Evolutionary conservation across 495 filamentous ascomycete species (phyloP).

Genomic region (Penicillium manginii): DNA sequence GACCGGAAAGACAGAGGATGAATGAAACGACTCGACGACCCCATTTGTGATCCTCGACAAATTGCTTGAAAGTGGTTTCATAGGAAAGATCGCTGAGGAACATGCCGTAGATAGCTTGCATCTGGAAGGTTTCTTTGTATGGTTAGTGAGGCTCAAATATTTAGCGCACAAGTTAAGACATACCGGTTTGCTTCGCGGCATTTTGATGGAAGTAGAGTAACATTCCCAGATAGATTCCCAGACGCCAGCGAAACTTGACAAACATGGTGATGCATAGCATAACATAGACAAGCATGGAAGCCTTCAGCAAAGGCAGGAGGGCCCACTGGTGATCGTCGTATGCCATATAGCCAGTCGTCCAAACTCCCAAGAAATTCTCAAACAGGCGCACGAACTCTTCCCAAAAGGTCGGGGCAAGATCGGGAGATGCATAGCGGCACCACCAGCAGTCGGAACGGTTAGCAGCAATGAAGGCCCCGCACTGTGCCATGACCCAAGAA

Average conservation of each 20-base stretch:
- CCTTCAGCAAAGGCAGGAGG: conserved; percentile 61
- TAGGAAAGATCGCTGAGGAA: conserved; percentile 65
- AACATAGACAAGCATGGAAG: conserved; percentile 64
- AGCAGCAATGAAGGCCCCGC: conserved; percentile 61
- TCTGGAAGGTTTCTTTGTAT: conserved; percentile 45
- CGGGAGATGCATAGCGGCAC: conserved; percentile 59
- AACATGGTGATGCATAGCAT: conserved; percentile 59
- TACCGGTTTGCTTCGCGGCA: conserved; percentile 35
- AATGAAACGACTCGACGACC: conserved; percentile 48
- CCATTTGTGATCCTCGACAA: conserved; percentile 50
- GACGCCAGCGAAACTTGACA: conserved; percentile 58
- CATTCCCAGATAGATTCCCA: conserved; percentile 55
- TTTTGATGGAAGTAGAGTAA: conserved; percentile 58
- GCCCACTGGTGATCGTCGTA: conserved; percentile 73
- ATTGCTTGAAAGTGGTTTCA: conserved; percentile 53
- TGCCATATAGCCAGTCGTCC: conserved; percentile 60
- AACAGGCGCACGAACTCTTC: conserved; percentile 47
- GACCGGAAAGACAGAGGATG: conserved; percentile 50
- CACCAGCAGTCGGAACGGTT: conserved; percentile 62
- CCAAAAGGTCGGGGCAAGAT: conserved; percentile 39
- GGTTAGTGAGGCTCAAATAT: background rate
- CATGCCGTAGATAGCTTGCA: conserved; percentile 67
- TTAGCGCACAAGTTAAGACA: background rate
- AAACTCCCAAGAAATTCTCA: conserved; percentile 55
- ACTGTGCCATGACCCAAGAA: conserved; percentile 60